Base-by-base conservation (phyloP, 345 rosid genomes). In the Boechera divaricarpa region DNA sequence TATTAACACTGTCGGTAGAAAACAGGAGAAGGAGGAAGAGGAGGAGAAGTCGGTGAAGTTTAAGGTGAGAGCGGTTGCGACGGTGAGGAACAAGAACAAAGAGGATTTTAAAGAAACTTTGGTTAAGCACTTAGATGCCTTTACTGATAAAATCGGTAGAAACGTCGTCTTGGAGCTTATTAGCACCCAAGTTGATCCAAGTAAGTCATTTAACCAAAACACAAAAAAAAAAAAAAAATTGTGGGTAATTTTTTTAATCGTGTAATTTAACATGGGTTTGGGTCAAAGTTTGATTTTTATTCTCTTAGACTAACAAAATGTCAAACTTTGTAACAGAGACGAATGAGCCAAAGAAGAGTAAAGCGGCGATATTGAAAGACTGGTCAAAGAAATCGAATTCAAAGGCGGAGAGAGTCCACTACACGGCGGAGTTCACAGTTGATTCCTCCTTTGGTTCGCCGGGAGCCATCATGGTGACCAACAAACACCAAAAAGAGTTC, bases 401-500 rank as follows among this genome's bases (percentile, higher is more conserved):
- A 4, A 91, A 91, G 77, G 88, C 91, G 1, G 99, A 96, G 73
- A 85, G 84, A 69, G 98, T 96, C 57, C 96, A 90, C 39, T 96
- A 96, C 80, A 83, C 87, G 11, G 97, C 97, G 33, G 98, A 93
- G 65, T 91, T 96, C 79, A 74, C 71, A 4, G 89, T 96, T 70
- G 92, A 86, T 60, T 83, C 98, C 1, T 66, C 80, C 48, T 91
- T 96, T 56, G 97, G 99, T 9, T 69, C 81, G 11, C 96, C 97
- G 28, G 99, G 99, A 68, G 99, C 99, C 21, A 86, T 96, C 83
- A 84, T 83, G 6, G 90, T 96, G 64, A 82, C 77, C 29, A 96
- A 96, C 78, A 96, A 91, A 80, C 99, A 96, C 59, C 98, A 90
- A 47, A 82, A 83, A 58, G 99, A 93, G 87, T 91, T 96, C 41